Base-by-base conservation (phyloP, 768 basidiomycete species). In the Russula olivacea region DNA sequence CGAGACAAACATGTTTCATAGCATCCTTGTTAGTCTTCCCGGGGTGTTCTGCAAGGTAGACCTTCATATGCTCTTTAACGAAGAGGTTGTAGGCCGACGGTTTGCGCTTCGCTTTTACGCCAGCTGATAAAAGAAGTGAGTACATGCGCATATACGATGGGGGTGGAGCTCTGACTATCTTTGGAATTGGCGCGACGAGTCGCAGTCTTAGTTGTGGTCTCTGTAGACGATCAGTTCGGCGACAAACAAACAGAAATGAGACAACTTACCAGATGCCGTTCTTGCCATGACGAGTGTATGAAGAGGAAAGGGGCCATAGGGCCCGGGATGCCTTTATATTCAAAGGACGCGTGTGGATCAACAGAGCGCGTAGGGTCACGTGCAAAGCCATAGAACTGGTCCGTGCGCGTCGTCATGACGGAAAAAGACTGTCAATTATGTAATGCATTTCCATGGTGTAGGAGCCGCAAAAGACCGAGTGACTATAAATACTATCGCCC, bases 21-120 rank as follows among this genome's bases (percentile, higher is more conserved):
- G 81, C 83, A 14, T 86, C 83, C 71, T 80, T 85, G 66, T 74
- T 68, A n/a, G 67, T 76, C 69, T 50, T 74, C 68, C 60, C 80
- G 41, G 83, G 80, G 67, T 86, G 78, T 19, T 76, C 79, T 52
- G 78, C 80, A 61, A 78, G 81, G 80, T 82, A 86, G 17, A 75
- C 75, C 65, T 81, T 81, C 78, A 86, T 82, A 66, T 84, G 71
- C 12, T 76, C 77, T 63, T 79, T 77, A 67, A 85, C 80, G 69
- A 80, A 86, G 49, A 79, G 71, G 68, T 85, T 83, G 70, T 86
- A 86, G 15, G 82, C 81, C 1, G 77, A 78, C 1, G 83, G 83
- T n/a, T 78, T 74, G 53, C 84, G 83, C 67, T 85, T 85, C 12
- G 77, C 74, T 66, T 83, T 83, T 51, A 71, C 43, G 45, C 55